Base-by-base conservation (phyloP, 169 alveolate genomes). In the Theileria parva region DNA sequence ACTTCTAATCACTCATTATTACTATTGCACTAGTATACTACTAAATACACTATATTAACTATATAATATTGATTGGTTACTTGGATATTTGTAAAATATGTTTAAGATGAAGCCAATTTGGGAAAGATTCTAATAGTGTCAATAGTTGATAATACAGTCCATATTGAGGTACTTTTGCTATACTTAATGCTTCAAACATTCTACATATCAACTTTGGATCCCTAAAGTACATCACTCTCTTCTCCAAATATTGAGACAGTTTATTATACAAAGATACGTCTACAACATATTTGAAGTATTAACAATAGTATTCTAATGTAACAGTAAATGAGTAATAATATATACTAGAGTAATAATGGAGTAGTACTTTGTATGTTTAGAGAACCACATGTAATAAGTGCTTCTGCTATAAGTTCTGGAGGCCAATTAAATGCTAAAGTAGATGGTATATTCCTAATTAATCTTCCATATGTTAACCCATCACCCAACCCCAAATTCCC, bases 351-450 rank as follows among this genome's bases (percentile, higher is more conserved):
- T 32, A 60, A 60, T 17, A 2, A n/a, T 25, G 48, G 11, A 0
- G 51, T 0, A 72, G 2, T 57, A 55, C 70, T 73, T 59, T 30
- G 53, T 39, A 73, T 73, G 21, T 67, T 63, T 6, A 76, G 23
- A 44, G 71, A 34, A 19, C 69, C 84, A 32, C 75, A 66, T 0
- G 84, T 57, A 25, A 85, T 63, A 30, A 85, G 50, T 13, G 81
- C 80, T 27, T 85, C 88, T 1, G 85, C 71, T 2, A 85, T 75
- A 13, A 85, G 65, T 9, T 51, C 79, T 48, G 74, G 32, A 12
- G 77, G 74, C 86, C 86, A 78, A 12, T 77, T 78, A 79, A 85
- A 85, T 13, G 91, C 78, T 32, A 85, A 74, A 8, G 80, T 85
- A 4, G 75, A 64, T 28, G 91, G 91, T 1, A 85, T 79, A 67